phyloP scores from a whole-genome alignment of 108 stramenopile species.

The Skeletonema grethae region DNA sequence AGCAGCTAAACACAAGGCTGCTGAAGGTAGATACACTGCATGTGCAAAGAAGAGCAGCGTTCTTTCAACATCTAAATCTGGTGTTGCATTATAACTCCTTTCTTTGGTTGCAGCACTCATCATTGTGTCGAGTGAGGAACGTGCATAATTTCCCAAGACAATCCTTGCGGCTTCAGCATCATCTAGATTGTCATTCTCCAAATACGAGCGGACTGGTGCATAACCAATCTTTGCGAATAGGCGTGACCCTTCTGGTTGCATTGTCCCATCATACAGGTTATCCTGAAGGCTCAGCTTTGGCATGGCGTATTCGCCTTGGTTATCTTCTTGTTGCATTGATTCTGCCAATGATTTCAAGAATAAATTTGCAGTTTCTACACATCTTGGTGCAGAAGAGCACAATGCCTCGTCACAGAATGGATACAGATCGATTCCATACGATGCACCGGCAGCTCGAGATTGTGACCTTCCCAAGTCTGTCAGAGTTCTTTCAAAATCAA shows the following conservation, averaged over 20 bases:
- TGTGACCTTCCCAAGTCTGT: slow-evolving; percentile 46
- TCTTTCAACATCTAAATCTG: neutral
- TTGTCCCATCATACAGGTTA: slow-evolving; percentile 53
- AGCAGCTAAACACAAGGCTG: slow-evolving; percentile 42
- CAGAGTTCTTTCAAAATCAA: slow-evolving; percentile 50
- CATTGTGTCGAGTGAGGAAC: slow-evolving; percentile 23
- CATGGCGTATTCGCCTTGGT: neutral
- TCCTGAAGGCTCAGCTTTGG: neutral
- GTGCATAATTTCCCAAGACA: slow-evolving; percentile 51
- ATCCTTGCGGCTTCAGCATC: slow-evolving; percentile 19
- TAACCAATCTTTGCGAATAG: slow-evolving; percentile 55
- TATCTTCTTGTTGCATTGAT: neutral
- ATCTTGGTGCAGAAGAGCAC: slow-evolving; percentile 55
- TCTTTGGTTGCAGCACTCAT: neutral
- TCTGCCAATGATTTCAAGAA: slow-evolving; percentile 27
- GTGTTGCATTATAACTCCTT: neutral
- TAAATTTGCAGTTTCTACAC: slow-evolving; percentile 53
- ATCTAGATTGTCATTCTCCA: slow-evolving; percentile 32
- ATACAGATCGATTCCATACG: slow-evolving; percentile 41
- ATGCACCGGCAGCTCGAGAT: slow-evolving; percentile 40
- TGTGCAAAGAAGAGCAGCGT: slow-evolving; percentile 52
- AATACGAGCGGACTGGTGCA: slow-evolving; percentile 51
- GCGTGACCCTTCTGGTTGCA: slow-evolving; percentile 50
- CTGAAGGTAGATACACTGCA: slow-evolving; percentile 58
- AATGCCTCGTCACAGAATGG: slow-evolving; percentile 34